Base-by-base conservation (phyloP, 192 early-diverging fungal genomes). In the Backusella luteola region DNA sequence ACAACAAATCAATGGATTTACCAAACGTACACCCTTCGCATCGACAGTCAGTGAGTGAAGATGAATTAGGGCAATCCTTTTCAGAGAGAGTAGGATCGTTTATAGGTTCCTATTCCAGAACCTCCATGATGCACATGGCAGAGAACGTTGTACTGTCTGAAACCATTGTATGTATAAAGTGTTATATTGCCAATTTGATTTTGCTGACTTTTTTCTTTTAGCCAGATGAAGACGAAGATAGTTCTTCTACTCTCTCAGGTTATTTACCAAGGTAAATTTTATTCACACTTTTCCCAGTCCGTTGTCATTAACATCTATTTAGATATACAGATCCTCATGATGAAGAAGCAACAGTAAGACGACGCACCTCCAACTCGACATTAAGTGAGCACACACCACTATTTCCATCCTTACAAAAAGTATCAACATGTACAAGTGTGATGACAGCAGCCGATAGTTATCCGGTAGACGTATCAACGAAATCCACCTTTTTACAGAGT, bases 401-500 rank as follows among this genome's bases (percentile, higher is more conserved):
- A 1, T 49, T 75, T 4, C 69, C 75, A 17, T 34, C 68, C 12
- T 53, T 75, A 14, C 68, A 74, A 15, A 71, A 80, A 56, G 73
- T 81, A 21, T 14, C 44, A 26, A 75, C 80, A 8, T 67, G 39
- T n/a, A 59, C 52, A 17, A 81, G 78, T 70, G 59, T 77, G 8
- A 69, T 73, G n/a, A 75, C 80, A 34, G 49, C 75, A 66, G 80
- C 80, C 35, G 80, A 81, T 59, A 75, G 67, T 17, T 76, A 80
- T 34, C 73, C 59, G 1, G 46, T 66, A n/a, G 73, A 81, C 52
- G 29, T 74, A 12, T 74, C 75, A 15, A 35, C 38, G 36, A 83
- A 80, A 75, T 86, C 85, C 14, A 78, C 79, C 15, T 86, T 82
- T 52, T 59, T 75, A 15, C 85, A 86, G 70, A 84, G 83, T 11